Base-by-base conservation (phyloP, 164 flowering plant genomes). In the Umbellularia californica region DNA sequence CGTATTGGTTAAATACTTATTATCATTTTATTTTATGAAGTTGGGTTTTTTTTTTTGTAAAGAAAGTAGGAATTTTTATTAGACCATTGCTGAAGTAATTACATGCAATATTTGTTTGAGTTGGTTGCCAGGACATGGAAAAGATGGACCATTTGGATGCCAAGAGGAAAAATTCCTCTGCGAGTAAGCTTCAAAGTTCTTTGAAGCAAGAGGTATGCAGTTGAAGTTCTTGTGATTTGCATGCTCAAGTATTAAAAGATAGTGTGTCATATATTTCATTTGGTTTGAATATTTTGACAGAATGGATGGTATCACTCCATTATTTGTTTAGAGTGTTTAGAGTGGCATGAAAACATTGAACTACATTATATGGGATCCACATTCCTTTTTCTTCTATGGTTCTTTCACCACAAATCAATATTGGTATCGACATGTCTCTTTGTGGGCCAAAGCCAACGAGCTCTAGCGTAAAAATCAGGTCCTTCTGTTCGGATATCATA, bases 181-280 rank as follows among this genome's bases (percentile, higher is more conserved):
- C 69, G 19, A 72, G 75, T 50, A 82, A 80, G 69, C 82, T 83
- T 14, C 90, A 85, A 25, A 78, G 70, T 76, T 88, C 87, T 75
- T 78, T 91, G 84, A 88, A 90, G 85, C 89, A 88, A 85, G 97
- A 95, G 95, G 99, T 95, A 85, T 71, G 81, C 68, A 66, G 58
- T 71, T 69, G 23, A 72, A 75, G 33, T 70, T 68, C 20, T 55
- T 15, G 60, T 20, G 7, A 24, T 64, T 25, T 24, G 70, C 52
- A 25, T 4, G 73, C 35, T 47, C 50, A 68, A 33, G 23, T 30
- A n/a, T 33, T 33, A 68, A 11, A 68, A 47, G 23, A 27, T 15
- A 30, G 12, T 55, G 60, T 17, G 60, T 4, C 20, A 55, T 55
- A 20, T 1, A 55, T 55, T 55, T 20, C n/a, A 17, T 55, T 55